These are phyloP conservation scores for Alloascoidea africana DNA, from an alignment of 805 yeast genomes.

Conservation along the genomic window DNA sequence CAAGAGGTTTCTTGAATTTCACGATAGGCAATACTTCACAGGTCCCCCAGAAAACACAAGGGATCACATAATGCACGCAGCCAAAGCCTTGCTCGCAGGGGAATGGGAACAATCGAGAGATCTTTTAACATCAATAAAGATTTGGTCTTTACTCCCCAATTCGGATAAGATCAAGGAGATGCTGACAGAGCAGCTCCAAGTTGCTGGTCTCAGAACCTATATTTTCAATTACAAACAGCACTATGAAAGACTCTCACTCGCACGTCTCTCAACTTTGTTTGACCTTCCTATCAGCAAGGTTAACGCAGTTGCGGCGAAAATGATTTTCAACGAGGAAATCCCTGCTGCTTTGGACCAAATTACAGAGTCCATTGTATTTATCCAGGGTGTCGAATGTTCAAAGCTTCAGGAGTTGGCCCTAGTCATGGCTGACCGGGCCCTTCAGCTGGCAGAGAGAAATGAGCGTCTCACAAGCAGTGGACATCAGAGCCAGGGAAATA, in stretches of 20 bases:
- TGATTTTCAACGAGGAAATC: slow-evolving; percentile 69
- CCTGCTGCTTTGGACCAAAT: slow-evolving; percentile 60
- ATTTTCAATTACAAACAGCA: slow-evolving; percentile 69
- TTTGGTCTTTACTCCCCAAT: slow-evolving; percentile 74
- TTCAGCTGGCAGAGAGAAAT: slow-evolving; percentile 66
- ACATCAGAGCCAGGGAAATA: slow-evolving; percentile 24
- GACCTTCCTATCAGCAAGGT: slow-evolving; percentile 43
- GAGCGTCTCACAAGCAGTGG: slow-evolving; percentile 76
- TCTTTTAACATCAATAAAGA: slow-evolving; percentile 59
- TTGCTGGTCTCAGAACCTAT: slow-evolving; percentile 88
- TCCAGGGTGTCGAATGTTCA: slow-evolving; percentile 65
- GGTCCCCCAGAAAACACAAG: slow-evolving; percentile 97
- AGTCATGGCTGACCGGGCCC: slow-evolving; percentile 68
- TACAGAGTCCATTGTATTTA: slow-evolving; percentile 47
- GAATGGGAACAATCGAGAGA: slow-evolving; percentile 74
- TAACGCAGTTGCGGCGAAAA: slow-evolving; percentile 48
- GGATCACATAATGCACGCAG: slow-evolving; percentile 87
- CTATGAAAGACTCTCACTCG: slow-evolving; percentile 59
- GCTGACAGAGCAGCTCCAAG: slow-evolving; percentile 67
- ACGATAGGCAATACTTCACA: slow-evolving; percentile 86
- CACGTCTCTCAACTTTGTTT: slow-evolving; percentile 50
- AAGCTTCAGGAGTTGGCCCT: slow-evolving; percentile 81
- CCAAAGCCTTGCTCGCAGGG: slow-evolving; percentile 74
- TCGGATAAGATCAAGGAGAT: slow-evolving; percentile 50
- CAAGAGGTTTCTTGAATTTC: slow-evolving; percentile 81